Evolutionary conservation across 495 filamentous ascomycete species (phyloP).

Genomic region (Penicillium herquei): DNA sequence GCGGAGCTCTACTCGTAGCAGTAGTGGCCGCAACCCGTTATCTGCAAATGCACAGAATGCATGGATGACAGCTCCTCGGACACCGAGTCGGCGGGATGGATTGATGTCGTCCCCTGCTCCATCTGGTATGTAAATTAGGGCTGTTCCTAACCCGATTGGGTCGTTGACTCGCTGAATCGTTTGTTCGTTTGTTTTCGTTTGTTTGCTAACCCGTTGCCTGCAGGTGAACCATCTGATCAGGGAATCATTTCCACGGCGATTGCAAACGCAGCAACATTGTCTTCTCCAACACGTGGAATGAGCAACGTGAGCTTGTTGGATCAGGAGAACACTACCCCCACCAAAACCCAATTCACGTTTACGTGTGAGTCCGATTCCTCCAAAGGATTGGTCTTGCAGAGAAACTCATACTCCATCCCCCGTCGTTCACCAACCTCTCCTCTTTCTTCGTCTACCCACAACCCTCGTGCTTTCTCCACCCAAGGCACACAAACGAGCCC

Average conservation of each 20-base stretch:
- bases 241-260: slow-evolving; percentile 91
- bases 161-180: too few relatives aligned
- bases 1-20: slow-evolving; percentile 45
- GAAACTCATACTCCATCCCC: slow-evolving; percentile 30
- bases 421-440: slow-evolving; percentile 36
- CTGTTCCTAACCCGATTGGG: neutral
- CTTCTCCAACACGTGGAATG: slow-evolving; percentile 57
- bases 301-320: slow-evolving; percentile 76
- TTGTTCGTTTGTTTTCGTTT: too few relatives aligned
- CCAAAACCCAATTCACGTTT: slow-evolving; percentile 87
- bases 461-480: slow-evolving; percentile 45
- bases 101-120: slow-evolving; percentile 39
- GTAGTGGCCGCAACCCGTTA: slow-evolving; percentile 65
- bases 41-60: slow-evolving; percentile 38
- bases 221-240: slow-evolving; percentile 49
- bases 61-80: slow-evolving; percentile 32
- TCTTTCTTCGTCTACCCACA: slow-evolving; percentile 27
- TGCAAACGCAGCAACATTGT: slow-evolving; percentile 75
- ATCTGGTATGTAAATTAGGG: slow-evolving; percentile 28
- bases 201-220: neutral
- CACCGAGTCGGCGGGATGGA: slow-evolving; percentile 37
- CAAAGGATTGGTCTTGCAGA: slow-evolving; percentile 58
- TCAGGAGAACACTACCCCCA: slow-evolving; percentile 60
- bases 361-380: slow-evolving; percentile 76
- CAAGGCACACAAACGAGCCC: slow-evolving; percentile 65